Conservation (phyloP, 2,329 filamentous ascomycete species). For the Trichoderma cornu-damae region DNA sequence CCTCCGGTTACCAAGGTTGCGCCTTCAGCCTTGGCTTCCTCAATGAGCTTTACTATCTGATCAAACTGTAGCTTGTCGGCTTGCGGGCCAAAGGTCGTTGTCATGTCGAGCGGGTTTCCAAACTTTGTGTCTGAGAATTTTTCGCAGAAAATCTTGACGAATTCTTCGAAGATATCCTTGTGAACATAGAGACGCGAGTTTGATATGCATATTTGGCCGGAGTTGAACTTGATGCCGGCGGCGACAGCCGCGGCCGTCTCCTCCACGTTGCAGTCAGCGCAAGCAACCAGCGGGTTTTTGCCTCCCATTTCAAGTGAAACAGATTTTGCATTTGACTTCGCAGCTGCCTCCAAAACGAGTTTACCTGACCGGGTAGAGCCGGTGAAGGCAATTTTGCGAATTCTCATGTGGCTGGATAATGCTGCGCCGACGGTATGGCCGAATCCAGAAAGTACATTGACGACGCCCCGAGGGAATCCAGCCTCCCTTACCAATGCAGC, state of each 20-base stretch:
- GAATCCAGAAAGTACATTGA: slow-evolving; percentile 66
- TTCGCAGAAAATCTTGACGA: slow-evolving; percentile 54
- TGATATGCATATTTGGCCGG: slow-evolving; percentile 55
- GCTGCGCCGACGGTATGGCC: slow-evolving; percentile 62
- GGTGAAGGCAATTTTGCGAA: slow-evolving; percentile 72
- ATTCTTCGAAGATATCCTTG: slow-evolving; percentile 52
- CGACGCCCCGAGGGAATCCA: slow-evolving; percentile 67
- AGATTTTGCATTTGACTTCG: slow-evolving; percentile 51
- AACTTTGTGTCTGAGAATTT: slow-evolving; percentile 43
- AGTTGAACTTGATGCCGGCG: slow-evolving; percentile 44
- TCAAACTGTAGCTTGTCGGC: slow-evolving; percentile 60
- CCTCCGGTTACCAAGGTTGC: slow-evolving; percentile 21
- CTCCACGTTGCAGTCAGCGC: slow-evolving; percentile 55
- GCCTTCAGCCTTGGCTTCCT: slow-evolving; percentile 21
- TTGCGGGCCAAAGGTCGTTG: slow-evolving; percentile 33
- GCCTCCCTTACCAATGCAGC: slow-evolving; percentile 61
- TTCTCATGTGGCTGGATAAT: slow-evolving; percentile 56
- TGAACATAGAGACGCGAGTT: slow-evolving; percentile 58
- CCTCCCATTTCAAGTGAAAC: slow-evolving; percentile 56
- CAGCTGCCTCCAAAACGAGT: slow-evolving; percentile 63
- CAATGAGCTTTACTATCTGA: slow-evolving; percentile 56
- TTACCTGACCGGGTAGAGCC: slow-evolving; percentile 63
- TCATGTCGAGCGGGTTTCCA: slow-evolving; percentile 24
- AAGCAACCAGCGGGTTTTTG: slow-evolving; percentile 55
- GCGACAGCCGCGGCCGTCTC: slow-evolving; percentile 51